Evolutionary conservation across 2,329 filamentous ascomycete species (phyloP).

Genomic region (Sporothrix pallida): DNA sequence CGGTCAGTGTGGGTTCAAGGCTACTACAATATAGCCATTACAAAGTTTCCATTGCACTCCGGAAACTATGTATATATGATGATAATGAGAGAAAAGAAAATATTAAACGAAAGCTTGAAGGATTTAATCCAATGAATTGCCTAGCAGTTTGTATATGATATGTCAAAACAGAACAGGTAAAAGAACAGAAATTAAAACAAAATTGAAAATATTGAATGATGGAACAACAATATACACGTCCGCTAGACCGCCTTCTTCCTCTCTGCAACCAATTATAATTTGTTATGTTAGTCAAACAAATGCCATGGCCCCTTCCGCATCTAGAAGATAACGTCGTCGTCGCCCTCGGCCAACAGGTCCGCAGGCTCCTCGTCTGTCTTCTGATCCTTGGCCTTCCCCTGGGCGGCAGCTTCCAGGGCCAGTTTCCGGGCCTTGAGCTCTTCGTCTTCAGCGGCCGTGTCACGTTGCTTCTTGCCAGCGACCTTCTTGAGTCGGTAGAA

Average conservation of each 20-base stretch:
- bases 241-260: background rate
- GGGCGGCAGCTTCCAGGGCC: conserved; percentile 49
- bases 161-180: background rate
- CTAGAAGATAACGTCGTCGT: conserved; percentile 86
- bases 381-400: conserved; percentile 40
- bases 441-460: conserved; percentile 72
- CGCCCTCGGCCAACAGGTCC: conserved; percentile 75
- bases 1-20: background rate
- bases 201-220: background rate
- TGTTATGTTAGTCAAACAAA: too few relatives aligned
- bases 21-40: conserved; percentile 11
- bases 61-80: conserved; percentile 28
- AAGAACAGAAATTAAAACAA: background rate
- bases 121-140: background rate
- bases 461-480: conserved; percentile 81
- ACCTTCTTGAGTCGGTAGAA: conserved; percentile 98
- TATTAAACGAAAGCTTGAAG: background rate
- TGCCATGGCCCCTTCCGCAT: background rate
- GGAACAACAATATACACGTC: conserved; percentile 9
- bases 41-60: conserved; percentile 36
- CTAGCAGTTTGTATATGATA: conserved; percentile 23
- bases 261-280: background rate
- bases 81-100: background rate
- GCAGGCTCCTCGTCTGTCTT: conserved; percentile 49
- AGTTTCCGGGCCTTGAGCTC: conserved; percentile 77